These are phyloP conservation scores for Geoglossum glabrum DNA, from an alignment of 495 filamentous ascomycete genomes.

Conservation along the genomic window DNA sequence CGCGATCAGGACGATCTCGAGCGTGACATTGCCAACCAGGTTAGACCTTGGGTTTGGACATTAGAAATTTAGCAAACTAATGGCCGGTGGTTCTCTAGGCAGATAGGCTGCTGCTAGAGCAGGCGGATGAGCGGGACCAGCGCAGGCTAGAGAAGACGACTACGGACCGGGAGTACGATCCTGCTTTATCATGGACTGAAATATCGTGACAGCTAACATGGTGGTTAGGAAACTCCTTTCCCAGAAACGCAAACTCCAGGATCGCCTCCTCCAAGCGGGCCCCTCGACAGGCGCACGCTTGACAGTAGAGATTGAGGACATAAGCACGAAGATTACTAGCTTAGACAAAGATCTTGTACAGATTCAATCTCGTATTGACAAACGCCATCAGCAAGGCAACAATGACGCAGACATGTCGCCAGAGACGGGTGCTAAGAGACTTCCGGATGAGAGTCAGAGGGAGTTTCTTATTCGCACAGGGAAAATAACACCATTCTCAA, in stretches of 20 bases:
- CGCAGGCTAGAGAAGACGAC: conserved; percentile 67
- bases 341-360: conserved; percentile 51
- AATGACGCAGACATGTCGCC: conserved; percentile 21
- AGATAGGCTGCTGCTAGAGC: conserved; percentile 53
- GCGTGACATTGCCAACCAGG: conserved; percentile 42
- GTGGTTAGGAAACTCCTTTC: conserved; percentile 23
- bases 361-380: conserved; percentile 59
- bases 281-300: conserved; percentile 28
- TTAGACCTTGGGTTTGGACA: conserved; percentile 7
- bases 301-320: conserved; percentile 39
- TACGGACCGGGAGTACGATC: conserved; percentile 32
- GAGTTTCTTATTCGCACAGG: conserved; percentile 88
- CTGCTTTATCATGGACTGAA: neutral
- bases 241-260: conserved; percentile 28
- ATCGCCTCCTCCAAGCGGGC: conserved; percentile 29
- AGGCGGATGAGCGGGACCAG: conserved; percentile 70
- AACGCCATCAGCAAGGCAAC: conserved; percentile 34
- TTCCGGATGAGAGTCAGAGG: conserved; percentile 62
- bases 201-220: neutral
- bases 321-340: conserved; percentile 37
- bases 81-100: conserved; percentile 28
- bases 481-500: conserved; percentile 90
- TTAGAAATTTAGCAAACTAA: neutral
- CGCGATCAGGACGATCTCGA: conserved; percentile 74
- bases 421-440: conserved; percentile 28